Evolutionary conservation across 768 basidiomycete species (phyloP).

Genomic region (Termitomyces sp.): DNA sequence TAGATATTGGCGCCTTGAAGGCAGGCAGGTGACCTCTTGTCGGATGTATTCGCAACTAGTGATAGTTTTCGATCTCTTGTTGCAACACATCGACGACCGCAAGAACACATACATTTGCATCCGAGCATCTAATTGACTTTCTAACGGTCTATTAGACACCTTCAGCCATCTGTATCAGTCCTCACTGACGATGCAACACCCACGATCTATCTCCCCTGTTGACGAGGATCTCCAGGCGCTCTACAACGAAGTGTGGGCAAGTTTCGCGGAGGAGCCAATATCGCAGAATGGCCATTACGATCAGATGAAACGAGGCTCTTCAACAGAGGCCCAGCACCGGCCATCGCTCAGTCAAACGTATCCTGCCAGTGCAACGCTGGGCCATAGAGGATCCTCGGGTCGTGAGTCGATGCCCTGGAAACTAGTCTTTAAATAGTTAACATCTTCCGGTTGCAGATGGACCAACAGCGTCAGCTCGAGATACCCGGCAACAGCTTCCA

Average conservation of each 20-base stretch:
- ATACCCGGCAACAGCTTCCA: conserved; percentile 12
- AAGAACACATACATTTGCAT: conserved; percentile 1
- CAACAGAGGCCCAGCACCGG: conserved; percentile 19
- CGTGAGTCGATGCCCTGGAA: conserved; percentile 13
- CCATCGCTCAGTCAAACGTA: conserved; percentile 12
- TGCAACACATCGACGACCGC: conserved; percentile 24
- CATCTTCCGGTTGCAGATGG: conserved; percentile 5
- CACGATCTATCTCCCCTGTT: conserved; percentile 36
- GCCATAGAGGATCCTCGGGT: conserved; percentile 13
- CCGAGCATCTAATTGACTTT: background rate
- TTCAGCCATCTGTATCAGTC: conserved; percentile 16
- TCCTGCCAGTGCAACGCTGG: background rate
- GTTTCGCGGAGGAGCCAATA: conserved; percentile 46
- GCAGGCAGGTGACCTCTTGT: conserved; percentile 14
- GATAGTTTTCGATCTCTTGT: conserved; percentile 7
- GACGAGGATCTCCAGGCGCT: conserved; percentile 71
- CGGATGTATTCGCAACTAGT: conserved; percentile 11
- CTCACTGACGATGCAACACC: conserved; percentile 45
- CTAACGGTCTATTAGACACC: background rate
- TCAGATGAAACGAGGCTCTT: conserved; percentile 33
- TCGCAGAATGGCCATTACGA: conserved; percentile 30
- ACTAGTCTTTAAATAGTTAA: conserved; percentile 3
- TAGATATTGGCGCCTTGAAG: background rate
- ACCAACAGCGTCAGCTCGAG: conserved; percentile 11
- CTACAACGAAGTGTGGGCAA: conserved; percentile 72